phyloP scores from a whole-genome alignment of 1,284 basidiomycete genomes.

The Ceratobasidium sp. region DNA sequence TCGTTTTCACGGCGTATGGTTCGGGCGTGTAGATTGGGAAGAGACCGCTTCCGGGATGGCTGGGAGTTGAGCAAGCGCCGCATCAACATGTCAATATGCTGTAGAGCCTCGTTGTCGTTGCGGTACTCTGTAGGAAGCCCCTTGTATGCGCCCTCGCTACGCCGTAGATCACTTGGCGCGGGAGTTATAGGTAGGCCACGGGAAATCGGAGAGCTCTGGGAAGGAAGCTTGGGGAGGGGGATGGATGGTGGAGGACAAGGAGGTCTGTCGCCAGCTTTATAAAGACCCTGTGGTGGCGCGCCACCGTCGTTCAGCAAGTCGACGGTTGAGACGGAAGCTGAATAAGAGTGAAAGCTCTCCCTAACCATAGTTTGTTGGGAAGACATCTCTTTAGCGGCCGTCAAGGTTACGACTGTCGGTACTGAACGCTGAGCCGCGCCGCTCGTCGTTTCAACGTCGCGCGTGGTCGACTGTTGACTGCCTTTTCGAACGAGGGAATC shows the following conservation, averaged over 20 bases:
- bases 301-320: conserved; percentile 9
- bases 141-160: not conserved
- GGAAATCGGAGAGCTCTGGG: not conserved
- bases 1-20: not conserved
- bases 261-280: conserved; percentile 18
- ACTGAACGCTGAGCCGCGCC: conserved; percentile 5
- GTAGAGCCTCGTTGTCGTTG: not conserved
- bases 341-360: conserved; percentile 1
- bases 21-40: not conserved
- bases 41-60: not conserved
- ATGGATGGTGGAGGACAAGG: conserved; percentile 26
- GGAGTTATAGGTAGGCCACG: not conserved
- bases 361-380: not conserved
- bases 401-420: conserved; percentile 19
- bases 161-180: not conserved
- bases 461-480: not conserved
- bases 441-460: conserved; percentile 10
- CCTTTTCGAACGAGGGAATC: not conserved
- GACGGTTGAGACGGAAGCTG: conserved; percentile 1
- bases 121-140: conserved; percentile 30
- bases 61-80: conserved; percentile 1
- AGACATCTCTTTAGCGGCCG: conserved; percentile 15
- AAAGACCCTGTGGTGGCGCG: conserved; percentile 7
- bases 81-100: conserved; percentile 19
- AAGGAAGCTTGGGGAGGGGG: conserved; percentile 21